A percentile compares a stretch with the other conserved stretches of the same genome.
Conservation (phyloP, 148 eudicot species). For the Cornus controversa region DNA sequence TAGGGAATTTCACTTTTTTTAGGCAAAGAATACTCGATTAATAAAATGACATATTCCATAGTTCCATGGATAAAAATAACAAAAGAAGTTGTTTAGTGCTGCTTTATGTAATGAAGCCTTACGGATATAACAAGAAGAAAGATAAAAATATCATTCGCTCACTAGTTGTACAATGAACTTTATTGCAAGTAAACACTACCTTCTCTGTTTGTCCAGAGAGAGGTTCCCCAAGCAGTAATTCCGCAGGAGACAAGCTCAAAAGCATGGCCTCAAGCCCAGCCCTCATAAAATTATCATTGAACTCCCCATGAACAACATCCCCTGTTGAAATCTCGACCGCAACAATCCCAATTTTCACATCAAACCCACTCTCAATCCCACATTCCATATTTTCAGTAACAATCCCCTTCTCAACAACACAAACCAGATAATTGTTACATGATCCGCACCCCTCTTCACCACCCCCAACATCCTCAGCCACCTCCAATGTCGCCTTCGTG, state of each 20-base stretch:
- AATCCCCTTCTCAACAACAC: conserved; percentile 69
- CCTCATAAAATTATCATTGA: conserved; percentile 80
- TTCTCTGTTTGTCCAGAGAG: conserved; percentile 79
- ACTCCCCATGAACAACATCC: conserved; percentile 84
- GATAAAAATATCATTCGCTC: too few relatives aligned
- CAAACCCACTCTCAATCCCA: conserved; percentile 42
- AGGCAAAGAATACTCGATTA: background rate
- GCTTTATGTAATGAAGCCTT: background rate
- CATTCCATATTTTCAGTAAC: conserved; percentile 32
- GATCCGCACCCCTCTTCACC: conserved; percentile 71
- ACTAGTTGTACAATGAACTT: background rate
- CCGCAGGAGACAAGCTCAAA: conserved; percentile 78
- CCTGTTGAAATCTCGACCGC: conserved; percentile 91
- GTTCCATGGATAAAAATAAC: background rate
- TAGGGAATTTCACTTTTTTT: background rate
- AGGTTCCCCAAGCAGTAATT: conserved; percentile 75
- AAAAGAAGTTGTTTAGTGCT: background rate
- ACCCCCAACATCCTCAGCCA: conserved; percentile 75
- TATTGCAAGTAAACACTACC: conserved; percentile 42
- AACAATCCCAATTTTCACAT: conserved; percentile 74
- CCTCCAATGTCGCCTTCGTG: conserved; percentile 93
- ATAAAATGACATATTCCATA: background rate
- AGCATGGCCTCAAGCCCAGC: conserved; percentile 70
- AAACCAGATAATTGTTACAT: conserved; percentile 66
- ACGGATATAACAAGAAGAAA: background rate